Percentiles rank a stretch among this genome's conserved stretches.
Conservation (phyloP, 2,329 filamentous ascomycete genomes). For the Pestalotiopsis sp. region DNA sequence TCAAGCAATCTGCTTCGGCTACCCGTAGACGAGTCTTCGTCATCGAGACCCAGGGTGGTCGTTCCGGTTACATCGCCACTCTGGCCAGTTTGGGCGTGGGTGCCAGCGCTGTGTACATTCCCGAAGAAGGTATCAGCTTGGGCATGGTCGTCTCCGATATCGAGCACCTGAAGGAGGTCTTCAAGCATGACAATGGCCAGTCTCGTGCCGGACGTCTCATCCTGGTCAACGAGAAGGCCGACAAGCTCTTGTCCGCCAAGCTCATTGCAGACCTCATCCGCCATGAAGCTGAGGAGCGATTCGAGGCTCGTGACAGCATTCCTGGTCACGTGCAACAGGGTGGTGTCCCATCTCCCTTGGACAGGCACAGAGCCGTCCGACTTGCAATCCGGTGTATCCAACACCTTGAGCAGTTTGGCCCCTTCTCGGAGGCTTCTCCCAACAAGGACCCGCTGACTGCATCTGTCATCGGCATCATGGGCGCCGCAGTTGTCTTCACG, state of each 20-base stretch:
- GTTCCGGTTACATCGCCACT: constrained; percentile 91
- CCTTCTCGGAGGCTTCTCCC: constrained; percentile 62
- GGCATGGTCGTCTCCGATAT: constrained; percentile 93
- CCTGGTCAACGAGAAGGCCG: constrained; percentile 94
- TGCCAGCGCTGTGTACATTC: constrained; percentile 91
- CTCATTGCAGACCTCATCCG: constrained; percentile 95
- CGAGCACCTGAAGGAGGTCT: constrained; percentile 82
- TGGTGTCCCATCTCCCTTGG: constrained; percentile 92
- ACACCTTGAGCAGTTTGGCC: constrained; percentile 80
- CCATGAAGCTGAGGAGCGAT: constrained; percentile 87
- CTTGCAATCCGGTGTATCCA: constrained; percentile 94
- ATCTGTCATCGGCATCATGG: constrained; percentile 89
- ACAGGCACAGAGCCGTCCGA: constrained; percentile 87
- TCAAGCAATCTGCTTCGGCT: constrained; percentile 94
- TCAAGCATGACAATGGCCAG: constrained; percentile 83
- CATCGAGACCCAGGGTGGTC: constrained; percentile 95
- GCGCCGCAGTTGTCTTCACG: constrained; percentile 85
- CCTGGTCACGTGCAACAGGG: constrained; percentile 95
- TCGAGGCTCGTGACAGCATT: constrained; percentile 89
- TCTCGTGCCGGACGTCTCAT: constrained; percentile 91
- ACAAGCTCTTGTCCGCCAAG: constrained; percentile 86
- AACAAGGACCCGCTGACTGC: constrained; percentile 73
- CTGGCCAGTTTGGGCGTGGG: constrained; percentile 90
- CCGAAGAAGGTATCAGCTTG: constrained; percentile 92
- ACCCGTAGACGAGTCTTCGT: constrained; percentile 94